Evolutionary conservation across 306 rosid species (phyloP).

Genomic region (Cucurbita moschata): DNA sequence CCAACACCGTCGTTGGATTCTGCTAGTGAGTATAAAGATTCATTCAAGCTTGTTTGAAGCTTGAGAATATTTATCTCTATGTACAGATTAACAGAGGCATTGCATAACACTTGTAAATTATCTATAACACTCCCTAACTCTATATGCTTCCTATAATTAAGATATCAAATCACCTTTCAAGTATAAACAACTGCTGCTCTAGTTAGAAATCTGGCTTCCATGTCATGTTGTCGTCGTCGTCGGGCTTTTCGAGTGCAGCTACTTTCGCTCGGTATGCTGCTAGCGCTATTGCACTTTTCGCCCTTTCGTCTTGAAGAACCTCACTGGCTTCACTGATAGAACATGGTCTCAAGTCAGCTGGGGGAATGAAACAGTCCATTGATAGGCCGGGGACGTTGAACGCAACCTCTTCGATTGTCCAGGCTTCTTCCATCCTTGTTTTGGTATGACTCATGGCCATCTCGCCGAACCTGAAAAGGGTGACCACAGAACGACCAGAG

Average conservation of each 20-base stretch:
- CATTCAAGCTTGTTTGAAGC: constrained; percentile 40
- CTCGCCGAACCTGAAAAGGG: constrained; percentile 92
- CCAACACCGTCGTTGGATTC: constrained; percentile 87
- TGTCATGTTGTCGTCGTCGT: constrained; percentile 27
- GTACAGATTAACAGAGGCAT: constrained; percentile 76
- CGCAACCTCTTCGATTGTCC: constrained; percentile 98
- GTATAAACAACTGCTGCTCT: constrained; percentile 62
- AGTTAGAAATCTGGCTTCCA: constrained; percentile 76
- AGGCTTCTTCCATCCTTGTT: constrained; percentile 97
- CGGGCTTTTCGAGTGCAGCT: constrained; percentile 60
- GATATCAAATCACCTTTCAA: constrained; percentile 40
- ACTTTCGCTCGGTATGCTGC: constrained; percentile 60
- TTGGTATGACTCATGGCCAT: constrained; percentile 98
- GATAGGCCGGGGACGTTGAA: constrained; percentile 88
- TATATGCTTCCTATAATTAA: constrained; percentile 37
- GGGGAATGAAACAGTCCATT: constrained; percentile 91
- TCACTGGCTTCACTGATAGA: constrained; percentile 61
- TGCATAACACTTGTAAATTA: constrained; percentile 44
- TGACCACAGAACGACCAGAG: constrained; percentile 86
- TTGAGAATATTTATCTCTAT: constrained; percentile 86
- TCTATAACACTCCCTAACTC: constrained; percentile 37
- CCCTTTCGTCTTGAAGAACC: constrained; percentile 67
- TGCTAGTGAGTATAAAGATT: constrained; percentile 79
- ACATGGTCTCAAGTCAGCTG: constrained; percentile 72
- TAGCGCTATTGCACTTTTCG: constrained; percentile 31